A percentile compares a stretch with the other conserved stretches of the same genome.
phyloP scores from a whole-genome alignment of 345 rosid genomes.

The Clarkia xantiana region DNA sequence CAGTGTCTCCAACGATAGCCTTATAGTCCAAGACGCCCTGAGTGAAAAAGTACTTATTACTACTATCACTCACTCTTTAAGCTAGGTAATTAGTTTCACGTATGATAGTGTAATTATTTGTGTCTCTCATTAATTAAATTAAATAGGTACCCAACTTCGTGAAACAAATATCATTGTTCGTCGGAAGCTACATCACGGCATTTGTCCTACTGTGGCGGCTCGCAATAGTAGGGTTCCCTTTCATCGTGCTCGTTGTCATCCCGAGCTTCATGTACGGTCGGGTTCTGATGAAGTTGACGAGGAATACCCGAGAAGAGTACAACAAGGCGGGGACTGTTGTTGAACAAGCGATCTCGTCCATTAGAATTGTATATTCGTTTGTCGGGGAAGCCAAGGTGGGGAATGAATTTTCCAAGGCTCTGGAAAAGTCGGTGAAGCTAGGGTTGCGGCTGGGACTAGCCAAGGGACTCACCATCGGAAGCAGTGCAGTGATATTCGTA shows the following conservation, averaged over 20 bases:
- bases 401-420: slow-evolving; percentile 40
- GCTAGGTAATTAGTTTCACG: too few relatives aligned
- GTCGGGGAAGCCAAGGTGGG: slow-evolving; percentile 46
- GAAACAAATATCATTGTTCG: slow-evolving; percentile 44
- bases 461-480: slow-evolving; percentile 56
- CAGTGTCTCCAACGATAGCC: slow-evolving; percentile 70
- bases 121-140: not conserved
- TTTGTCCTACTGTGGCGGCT: slow-evolving; percentile 61
- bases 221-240: slow-evolving; percentile 62
- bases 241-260: slow-evolving; percentile 46
- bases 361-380: slow-evolving; percentile 78
- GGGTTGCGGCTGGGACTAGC: slow-evolving; percentile 62
- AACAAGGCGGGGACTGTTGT: slow-evolving; percentile 55
- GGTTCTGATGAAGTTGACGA: slow-evolving; percentile 48
- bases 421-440: slow-evolving; percentile 39
- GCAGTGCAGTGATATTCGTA: slow-evolving; percentile 50
- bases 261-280: slow-evolving; percentile 74
- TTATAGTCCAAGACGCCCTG: slow-evolving; percentile 75
- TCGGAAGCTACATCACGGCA: slow-evolving; percentile 50
- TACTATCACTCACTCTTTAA: too few relatives aligned
- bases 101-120: slow-evolving; percentile 20
- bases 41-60: slow-evolving; percentile 64
- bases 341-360: slow-evolving; percentile 67
- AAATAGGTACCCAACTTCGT: slow-evolving; percentile 62
- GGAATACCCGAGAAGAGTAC: slow-evolving; percentile 59